Evolutionary conservation across 768 basidiomycete genomes (phyloP).

Genomic region (Cystobasidium ongulense): DNA sequence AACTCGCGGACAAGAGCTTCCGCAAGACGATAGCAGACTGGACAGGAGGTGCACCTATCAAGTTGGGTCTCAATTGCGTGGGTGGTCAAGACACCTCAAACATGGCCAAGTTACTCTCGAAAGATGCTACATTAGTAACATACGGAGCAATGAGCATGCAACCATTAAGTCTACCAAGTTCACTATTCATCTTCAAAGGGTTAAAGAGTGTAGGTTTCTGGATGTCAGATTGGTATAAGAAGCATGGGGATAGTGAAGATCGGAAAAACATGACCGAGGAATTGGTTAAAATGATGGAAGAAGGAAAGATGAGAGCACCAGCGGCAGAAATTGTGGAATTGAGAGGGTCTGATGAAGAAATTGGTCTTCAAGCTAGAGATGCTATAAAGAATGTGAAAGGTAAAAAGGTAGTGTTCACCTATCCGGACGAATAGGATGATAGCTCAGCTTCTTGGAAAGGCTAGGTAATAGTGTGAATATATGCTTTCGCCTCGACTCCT

Average conservation of each 20-base stretch:
- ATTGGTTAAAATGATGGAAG: background rate
- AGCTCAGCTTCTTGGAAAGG: background rate
- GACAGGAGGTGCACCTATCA: conserved; percentile 58
- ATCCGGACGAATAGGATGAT: background rate
- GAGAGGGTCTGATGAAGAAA: conserved; percentile 12
- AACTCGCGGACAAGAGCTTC: conserved; percentile 55
- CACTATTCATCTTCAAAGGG: conserved; percentile 76
- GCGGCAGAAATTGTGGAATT: conserved; percentile 2
- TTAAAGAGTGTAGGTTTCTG: conserved; percentile 49
- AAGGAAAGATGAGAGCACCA: conserved; percentile 5
- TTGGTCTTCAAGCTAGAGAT: background rate
- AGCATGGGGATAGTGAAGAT: background rate
- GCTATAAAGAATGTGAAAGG: conserved; percentile 18
- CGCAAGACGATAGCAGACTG: conserved; percentile 53
- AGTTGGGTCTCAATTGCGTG: conserved; percentile 55
- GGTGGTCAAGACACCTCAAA: conserved; percentile 60
- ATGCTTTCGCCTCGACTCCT: too few species aligned
- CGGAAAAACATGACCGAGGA: conserved; percentile 9
- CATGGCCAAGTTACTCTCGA: conserved; percentile 62
- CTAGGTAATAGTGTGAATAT: too few species aligned
- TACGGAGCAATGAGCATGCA: conserved; percentile 87
- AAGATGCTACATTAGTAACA: conserved; percentile 47
- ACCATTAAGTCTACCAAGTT: conserved; percentile 66
- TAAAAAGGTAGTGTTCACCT: conserved; percentile 24
- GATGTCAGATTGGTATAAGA: conserved; percentile 27